Percentiles rank a stretch among this genome's conserved stretches.
phyloP scores from a whole-genome alignment of 768 basidiomycete species.

The Kwoniella mangroviensis region DNA sequence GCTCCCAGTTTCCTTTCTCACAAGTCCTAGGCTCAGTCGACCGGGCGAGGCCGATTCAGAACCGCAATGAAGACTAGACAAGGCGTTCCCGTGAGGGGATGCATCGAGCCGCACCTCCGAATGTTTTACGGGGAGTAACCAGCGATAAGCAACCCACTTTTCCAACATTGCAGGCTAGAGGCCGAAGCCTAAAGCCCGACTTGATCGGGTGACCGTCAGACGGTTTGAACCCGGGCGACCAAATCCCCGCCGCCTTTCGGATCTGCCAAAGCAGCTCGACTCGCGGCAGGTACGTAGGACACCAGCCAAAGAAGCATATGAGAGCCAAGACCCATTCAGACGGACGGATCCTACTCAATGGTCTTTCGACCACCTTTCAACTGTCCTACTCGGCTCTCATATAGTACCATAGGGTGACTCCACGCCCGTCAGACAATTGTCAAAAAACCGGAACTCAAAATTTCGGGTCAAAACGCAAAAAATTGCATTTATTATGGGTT shows the following conservation, averaged over 20 bases:
- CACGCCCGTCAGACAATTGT: slow-evolving; percentile 14
- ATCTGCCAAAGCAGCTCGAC: slow-evolving; percentile 14
- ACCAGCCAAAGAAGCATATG: slow-evolving; percentile 14
- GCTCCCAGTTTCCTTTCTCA: slow-evolving; percentile 63
- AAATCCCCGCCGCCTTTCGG: slow-evolving; percentile 11
- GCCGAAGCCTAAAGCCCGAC: slow-evolving; percentile 15
- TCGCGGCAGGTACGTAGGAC: slow-evolving; percentile 7
- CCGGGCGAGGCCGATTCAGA: slow-evolving; percentile 55
- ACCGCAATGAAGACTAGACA: slow-evolving; percentile 58
- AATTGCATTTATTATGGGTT: slow-evolving; percentile 15
- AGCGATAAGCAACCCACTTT: slow-evolving; percentile 60
- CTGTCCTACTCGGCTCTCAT: slow-evolving; percentile 17
- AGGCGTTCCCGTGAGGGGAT: slow-evolving; percentile 31
- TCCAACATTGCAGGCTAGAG: slow-evolving; percentile 32
- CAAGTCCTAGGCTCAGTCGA: slow-evolving; percentile 60
- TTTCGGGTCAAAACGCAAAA: slow-evolving; percentile 31
- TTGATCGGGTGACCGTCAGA: neutral
- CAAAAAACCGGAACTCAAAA: slow-evolving; percentile 23
- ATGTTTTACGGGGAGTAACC: slow-evolving; percentile 58
- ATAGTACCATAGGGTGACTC: slow-evolving; percentile 20
- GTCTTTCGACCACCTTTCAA: too few species aligned
- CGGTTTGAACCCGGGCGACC: neutral
- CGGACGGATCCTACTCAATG: neutral
- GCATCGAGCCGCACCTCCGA: slow-evolving; percentile 57
- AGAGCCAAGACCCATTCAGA: slow-evolving; percentile 10